A percentile compares a stretch with the other conserved stretches of the same genome.
phyloP scores from a whole-genome alignment of 1,284 basidiomycete species.

The Pseudozyma pruni region DNA sequence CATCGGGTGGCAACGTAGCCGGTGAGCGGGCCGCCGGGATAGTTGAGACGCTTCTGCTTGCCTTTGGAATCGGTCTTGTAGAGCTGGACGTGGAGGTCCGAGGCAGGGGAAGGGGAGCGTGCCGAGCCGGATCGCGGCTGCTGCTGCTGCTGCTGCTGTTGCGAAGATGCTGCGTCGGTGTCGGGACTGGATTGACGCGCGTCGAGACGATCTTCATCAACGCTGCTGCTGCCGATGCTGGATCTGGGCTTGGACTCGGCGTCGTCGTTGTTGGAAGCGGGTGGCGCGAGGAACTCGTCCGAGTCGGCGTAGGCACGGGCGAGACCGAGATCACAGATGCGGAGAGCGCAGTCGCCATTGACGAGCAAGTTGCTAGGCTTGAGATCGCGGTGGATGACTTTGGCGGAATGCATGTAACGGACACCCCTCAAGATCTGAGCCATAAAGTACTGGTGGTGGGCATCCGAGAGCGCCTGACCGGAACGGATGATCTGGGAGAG shows the following conservation, averaged over 20 bases:
- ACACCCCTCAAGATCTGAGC: slow-evolving; percentile 65
- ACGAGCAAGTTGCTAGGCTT: slow-evolving; percentile 67
- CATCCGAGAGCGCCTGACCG: slow-evolving; percentile 61
- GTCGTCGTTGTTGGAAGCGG: slow-evolving; percentile 18
- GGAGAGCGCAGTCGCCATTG: slow-evolving; percentile 64
- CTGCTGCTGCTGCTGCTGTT: slow-evolving; percentile 2
- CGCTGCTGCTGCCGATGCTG: slow-evolving; percentile 25
- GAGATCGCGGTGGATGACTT: slow-evolving; percentile 65
- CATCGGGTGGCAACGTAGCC: slow-evolving; percentile 66
- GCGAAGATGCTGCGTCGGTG: slow-evolving; percentile 3
- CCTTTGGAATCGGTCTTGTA: slow-evolving; percentile 49
- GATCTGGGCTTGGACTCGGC: slow-evolving; percentile 12
- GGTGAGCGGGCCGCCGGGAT: slow-evolving; percentile 65
- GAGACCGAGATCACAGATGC: slow-evolving; percentile 66
- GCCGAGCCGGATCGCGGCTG: slow-evolving; percentile 17
- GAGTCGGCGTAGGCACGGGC: slow-evolving; percentile 57
- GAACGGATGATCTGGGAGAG: slow-evolving; percentile 66
- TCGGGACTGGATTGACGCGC: neutral
- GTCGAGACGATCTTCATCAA: slow-evolving; percentile 11
- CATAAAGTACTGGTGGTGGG: slow-evolving; percentile 65
- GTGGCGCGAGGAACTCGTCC: slow-evolving; percentile 21
- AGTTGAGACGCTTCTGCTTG: slow-evolving; percentile 57
- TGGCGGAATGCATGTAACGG: slow-evolving; percentile 64
- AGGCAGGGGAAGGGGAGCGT: slow-evolving; percentile 30
- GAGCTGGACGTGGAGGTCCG: slow-evolving; percentile 43